Conservation (phyloP, 2,329 filamentous ascomycete species). For the Xylariaceae sp. region DNA sequence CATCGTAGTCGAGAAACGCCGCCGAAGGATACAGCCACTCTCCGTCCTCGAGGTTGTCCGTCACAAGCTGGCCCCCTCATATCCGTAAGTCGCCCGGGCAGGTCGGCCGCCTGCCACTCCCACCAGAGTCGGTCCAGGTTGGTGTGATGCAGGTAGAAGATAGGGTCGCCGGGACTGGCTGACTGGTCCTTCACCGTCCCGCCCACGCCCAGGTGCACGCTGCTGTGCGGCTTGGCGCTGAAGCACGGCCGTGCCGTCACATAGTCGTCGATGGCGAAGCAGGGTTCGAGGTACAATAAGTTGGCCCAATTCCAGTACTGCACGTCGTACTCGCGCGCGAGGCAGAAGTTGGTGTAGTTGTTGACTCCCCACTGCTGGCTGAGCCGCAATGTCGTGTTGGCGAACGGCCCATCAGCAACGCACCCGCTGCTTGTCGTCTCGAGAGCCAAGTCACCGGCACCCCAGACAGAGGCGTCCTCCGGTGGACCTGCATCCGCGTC, state of each 20-base stretch:
- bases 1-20: constrained; percentile 14
- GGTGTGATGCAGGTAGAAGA: constrained; percentile 23
- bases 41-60: neutral
- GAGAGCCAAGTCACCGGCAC: constrained; percentile 12
- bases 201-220: constrained; percentile 15
- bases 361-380: constrained; percentile 16
- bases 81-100: constrained; percentile 14
- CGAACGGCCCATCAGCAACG: constrained; percentile 31
- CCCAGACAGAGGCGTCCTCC: constrained; percentile 23
- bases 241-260: constrained; percentile 13
- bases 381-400: constrained; percentile 28
- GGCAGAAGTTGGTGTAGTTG: constrained; percentile 14
- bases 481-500: constrained; percentile 21
- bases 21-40: constrained; percentile 1
- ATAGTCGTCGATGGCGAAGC: constrained; percentile 7
- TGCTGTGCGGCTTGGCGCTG: constrained; percentile 14
- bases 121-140: constrained; percentile 22
- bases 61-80: constrained; percentile 18
- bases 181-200: constrained; percentile 14
- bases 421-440: constrained; percentile 23
- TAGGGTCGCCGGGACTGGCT: constrained; percentile 17
- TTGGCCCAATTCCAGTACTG: constrained; percentile 5
- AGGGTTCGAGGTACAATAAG: constrained; percentile 10
- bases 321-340: constrained; percentile 20
- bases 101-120: constrained; percentile 20